Base-by-base conservation (phyloP, 78 protist genomes). In the Dictyostelium intermedium region DNA sequence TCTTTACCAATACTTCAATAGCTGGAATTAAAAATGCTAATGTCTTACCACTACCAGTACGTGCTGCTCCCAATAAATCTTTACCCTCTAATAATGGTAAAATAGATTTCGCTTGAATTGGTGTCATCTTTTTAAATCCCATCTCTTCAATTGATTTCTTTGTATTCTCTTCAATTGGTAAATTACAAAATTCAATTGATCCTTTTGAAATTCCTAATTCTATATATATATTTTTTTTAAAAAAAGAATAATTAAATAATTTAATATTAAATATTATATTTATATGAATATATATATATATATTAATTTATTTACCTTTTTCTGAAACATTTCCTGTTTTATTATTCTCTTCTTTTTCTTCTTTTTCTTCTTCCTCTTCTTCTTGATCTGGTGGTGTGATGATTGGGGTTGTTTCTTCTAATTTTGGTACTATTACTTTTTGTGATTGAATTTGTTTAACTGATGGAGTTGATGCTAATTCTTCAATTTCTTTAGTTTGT, bases 31-130 rank as follows among this genome's bases (percentile, higher is more conserved):
- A 82, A 91, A 99, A 99, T 45, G 99, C 99, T 13, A 99, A 87
- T 25, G 99, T 98, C 94, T 99, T 99, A 13, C 99, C 99, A 18
- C 98, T 92, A 47, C 99, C 99, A 2, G 99, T 99, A 80, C 96
- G 63, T 20, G 99, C 99, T 53, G 96, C 95, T 8, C 97, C 99
- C 63, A 98, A 97, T 13, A 99, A 25, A 80, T 99, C 99, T 18
- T 82, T 85, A 34, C 99, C 99, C 8, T 93, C 92, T 25, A 99
- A 85, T 41, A 96, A 89, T 56, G 97, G 98, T 14, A 99, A 98
- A 14, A 99, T 94, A 11, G 98, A 30, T 82, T 91, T 76, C 11
- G 97, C 95, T 87, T 99, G 99, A 66, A 99, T 83, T 85, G 97
- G 98, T 27, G 99, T 98, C 98, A 98, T 97, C 30, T 83, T 63